phyloP scores from a whole-genome alignment of 257 asterid species.

The Solanum etuberosum region DNA sequence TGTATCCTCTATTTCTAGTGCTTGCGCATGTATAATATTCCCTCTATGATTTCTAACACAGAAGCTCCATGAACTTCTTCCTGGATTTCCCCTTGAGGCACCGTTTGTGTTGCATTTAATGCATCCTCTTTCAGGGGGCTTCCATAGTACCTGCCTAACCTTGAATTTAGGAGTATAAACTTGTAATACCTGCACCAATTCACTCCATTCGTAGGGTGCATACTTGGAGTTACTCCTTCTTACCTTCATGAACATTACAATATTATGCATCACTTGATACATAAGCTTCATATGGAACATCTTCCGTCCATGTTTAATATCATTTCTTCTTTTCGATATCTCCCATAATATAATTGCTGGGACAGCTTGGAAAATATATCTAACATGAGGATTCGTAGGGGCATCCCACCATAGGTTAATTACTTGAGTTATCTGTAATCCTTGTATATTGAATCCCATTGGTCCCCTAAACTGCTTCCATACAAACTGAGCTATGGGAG shows the following conservation, averaged over 20 bases:
- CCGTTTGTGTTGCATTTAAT: not conserved
- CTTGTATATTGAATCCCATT: not conserved
- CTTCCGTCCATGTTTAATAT: not conserved
- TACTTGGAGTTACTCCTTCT: not conserved
- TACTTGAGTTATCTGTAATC: not conserved
- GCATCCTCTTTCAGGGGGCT: not conserved
- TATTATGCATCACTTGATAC: not conserved
- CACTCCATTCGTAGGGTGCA: not conserved
- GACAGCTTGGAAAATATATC: not conserved
- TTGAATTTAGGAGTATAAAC: not conserved
- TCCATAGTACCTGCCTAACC: not conserved
- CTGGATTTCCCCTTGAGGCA: not conserved
- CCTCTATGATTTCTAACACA: not conserved
- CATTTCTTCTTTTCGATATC: not conserved
- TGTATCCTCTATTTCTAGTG: not conserved
- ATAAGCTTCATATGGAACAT: not conserved
- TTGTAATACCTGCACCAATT: not conserved
- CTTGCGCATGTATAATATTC: not conserved
- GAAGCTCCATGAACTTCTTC: not conserved
- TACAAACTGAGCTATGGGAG: not conserved
- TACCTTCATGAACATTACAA: not conserved
- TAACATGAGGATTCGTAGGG: not conserved
- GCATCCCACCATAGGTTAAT: not conserved
- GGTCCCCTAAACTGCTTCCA: not conserved
- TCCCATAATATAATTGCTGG: not conserved